A percentile compares a stretch with the other conserved stretches of the same genome.
Evolutionary conservation across 768 basidiomycete genomes (phyloP).

Genomic region (Phaffia australis): DNA sequence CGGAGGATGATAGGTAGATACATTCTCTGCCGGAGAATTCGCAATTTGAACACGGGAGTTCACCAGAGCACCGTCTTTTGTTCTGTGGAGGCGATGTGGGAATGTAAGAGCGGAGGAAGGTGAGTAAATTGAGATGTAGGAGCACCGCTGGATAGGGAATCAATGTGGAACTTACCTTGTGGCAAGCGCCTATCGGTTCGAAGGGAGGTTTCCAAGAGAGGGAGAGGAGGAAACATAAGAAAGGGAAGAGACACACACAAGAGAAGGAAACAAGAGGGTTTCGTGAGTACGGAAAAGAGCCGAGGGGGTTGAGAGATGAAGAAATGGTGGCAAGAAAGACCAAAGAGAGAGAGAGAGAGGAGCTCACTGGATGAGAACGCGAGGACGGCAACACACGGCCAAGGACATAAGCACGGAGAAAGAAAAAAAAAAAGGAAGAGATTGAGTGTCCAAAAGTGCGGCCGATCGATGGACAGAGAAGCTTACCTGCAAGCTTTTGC

Average conservation of each 20-base stretch:
- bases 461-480: neutral
- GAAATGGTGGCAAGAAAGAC: neutral
- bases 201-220: neutral
- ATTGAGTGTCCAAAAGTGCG: neutral
- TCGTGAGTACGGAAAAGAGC: neutral
- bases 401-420: too few species aligned
- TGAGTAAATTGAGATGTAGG: neutral
- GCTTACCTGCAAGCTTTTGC: conserved; percentile 21
- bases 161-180: conserved; percentile 20
- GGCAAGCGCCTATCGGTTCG: conserved; percentile 12
- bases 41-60: conserved; percentile 21
- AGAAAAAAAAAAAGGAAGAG: neutral
- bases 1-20: conserved; percentile 11
- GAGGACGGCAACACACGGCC: conserved; percentile 1
- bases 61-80: conserved; percentile 21
- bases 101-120: neutral
- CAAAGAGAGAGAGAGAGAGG: neutral
- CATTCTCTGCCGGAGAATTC: conserved; percentile 25
- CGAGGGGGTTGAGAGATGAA: neutral
- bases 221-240: neutral
- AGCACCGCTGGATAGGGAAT: neutral
- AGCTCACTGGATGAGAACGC: neutral
- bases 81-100: neutral
- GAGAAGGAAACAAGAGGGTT: neutral
- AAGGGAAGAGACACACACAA: conserved; percentile 10